A percentile compares a stretch with the other conserved stretches of the same genome.
Evolutionary conservation across 805 yeast genomes (phyloP).

Genomic region (Dipodascus geniculatus): DNA sequence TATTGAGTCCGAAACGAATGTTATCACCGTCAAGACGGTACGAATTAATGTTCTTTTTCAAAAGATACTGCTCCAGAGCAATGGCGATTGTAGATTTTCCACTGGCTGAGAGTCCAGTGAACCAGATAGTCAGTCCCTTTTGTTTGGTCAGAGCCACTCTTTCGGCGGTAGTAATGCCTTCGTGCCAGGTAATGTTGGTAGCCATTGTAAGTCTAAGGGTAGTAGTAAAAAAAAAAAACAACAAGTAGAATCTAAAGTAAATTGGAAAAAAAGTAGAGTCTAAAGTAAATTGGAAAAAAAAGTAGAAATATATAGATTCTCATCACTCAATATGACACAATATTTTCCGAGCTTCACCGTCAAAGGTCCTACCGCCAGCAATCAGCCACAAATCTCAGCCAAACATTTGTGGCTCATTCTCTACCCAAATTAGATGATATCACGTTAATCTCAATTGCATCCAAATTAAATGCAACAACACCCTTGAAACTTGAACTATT

Average conservation of each 20-base stretch:
- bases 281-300: no score
- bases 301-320: no score
- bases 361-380: no score
- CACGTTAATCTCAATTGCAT: not conserved
- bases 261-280: not conserved
- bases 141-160: slow-evolving; percentile 63
- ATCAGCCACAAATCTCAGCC: not conserved
- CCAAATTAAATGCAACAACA: no score
- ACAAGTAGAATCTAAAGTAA: not conserved
- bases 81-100: slow-evolving; percentile 92
- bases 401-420: not conserved
- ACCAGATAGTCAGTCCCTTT: slow-evolving; percentile 85
- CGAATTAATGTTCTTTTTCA: slow-evolving; percentile 57
- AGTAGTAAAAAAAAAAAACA: not conserved
- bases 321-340: not conserved
- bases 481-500: no score
- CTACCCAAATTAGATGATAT: not conserved
- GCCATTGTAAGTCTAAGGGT: slow-evolving; percentile 54
- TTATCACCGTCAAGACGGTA: slow-evolving; percentile 92
- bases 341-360: no score
- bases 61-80: slow-evolving; percentile 74
- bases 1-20: slow-evolving; percentile 87
- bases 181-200: slow-evolving; percentile 94
- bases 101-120: slow-evolving; percentile 90
- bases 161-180: slow-evolving; percentile 74